phyloP scores from a whole-genome alignment of 1,284 basidiomycete genomes.

The Puccinia coronata region DNA sequence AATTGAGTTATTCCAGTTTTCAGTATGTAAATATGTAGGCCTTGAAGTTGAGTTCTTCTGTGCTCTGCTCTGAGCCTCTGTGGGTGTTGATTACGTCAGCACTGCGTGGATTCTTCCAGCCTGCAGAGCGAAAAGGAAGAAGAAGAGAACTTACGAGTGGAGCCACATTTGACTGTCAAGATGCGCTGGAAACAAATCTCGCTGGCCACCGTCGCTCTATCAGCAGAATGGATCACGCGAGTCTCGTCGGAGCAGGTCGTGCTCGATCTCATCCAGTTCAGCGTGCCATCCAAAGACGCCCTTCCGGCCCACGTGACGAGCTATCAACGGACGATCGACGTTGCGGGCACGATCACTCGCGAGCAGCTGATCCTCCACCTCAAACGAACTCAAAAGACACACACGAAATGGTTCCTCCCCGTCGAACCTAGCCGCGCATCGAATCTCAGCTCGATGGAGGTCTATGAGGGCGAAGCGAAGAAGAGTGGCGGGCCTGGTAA shows the following conservation, averaged over 20 bases:
- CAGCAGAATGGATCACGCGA: not conserved
- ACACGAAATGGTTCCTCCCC: constrained; percentile 20
- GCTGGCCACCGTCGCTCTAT: constrained; percentile 13
- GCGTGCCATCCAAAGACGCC: not conserved
- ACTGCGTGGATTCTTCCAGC: too few relatives aligned
- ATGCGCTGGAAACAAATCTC: constrained; percentile 29
- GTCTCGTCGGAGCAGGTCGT: constrained; percentile 26
- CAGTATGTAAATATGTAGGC: too few relatives aligned
- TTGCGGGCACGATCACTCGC: constrained; percentile 35
- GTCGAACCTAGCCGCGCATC: constrained; percentile 30
- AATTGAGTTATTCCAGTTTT: too few relatives aligned
- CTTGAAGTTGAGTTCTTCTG: too few relatives aligned
- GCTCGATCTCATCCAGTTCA: constrained; percentile 28
- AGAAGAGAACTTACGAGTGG: too few relatives aligned
- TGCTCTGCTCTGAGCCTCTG: too few relatives aligned
- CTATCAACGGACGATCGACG: constrained; percentile 29
- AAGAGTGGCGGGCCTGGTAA: constrained; percentile 10
- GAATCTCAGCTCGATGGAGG: constrained; percentile 36
- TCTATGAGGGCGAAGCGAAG: constrained; percentile 31
- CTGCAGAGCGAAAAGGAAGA: too few relatives aligned
- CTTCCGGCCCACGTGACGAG: constrained; percentile 10
- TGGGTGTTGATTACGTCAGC: too few relatives aligned
- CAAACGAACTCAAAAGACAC: not conserved
- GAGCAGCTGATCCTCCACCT: constrained; percentile 36
- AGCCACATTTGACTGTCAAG: too few relatives aligned